Evolutionary conservation across 2,329 filamentous ascomycete genomes (phyloP).

Genomic region (Monilinia fructigena): DNA sequence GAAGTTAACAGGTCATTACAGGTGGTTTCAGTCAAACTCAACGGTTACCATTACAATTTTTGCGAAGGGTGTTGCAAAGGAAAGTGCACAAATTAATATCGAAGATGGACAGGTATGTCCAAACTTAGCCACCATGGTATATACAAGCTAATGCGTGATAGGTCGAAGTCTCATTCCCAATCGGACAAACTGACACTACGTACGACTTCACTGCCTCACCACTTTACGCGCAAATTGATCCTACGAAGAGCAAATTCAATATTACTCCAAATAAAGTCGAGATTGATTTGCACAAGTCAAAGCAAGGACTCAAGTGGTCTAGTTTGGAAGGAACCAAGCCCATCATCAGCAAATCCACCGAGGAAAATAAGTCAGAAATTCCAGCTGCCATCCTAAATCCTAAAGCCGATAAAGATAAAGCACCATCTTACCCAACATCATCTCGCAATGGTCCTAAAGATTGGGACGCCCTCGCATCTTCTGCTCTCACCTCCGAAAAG

Average conservation of each 20-base stretch:
- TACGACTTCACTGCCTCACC: constrained; percentile 64
- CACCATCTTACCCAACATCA: constrained; percentile 78
- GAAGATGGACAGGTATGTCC: constrained; percentile 31
- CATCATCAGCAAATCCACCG: constrained; percentile 19
- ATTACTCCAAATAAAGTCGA: constrained; percentile 80
- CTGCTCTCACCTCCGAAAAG: constrained; percentile 17
- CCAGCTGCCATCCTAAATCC: constrained; percentile 29
- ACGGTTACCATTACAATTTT: constrained; percentile 63
- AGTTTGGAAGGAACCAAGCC: constrained; percentile 35
- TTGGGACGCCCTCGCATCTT: constrained; percentile 74
- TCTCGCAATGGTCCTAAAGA: constrained; percentile 81
- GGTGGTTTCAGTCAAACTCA: constrained; percentile 64
- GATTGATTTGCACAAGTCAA: constrained; percentile 67
- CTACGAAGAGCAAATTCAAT: constrained; percentile 56
- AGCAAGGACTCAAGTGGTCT: constrained; percentile 46
- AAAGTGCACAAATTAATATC: constrained; percentile 51
- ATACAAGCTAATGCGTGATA: constrained; percentile 37
- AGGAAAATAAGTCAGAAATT: constrained; percentile 15
- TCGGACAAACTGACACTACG: constrained; percentile 47
- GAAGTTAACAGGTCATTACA: not conserved
- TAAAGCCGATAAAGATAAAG: constrained; percentile 40
- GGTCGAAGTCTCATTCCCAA: constrained; percentile 59
- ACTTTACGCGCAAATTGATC: constrained; percentile 65
- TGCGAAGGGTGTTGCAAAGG: constrained; percentile 61
- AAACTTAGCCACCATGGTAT: not conserved